Conservation (phyloP, 2,329 filamentous ascomycete species). For the Fusarium nanum region DNA sequence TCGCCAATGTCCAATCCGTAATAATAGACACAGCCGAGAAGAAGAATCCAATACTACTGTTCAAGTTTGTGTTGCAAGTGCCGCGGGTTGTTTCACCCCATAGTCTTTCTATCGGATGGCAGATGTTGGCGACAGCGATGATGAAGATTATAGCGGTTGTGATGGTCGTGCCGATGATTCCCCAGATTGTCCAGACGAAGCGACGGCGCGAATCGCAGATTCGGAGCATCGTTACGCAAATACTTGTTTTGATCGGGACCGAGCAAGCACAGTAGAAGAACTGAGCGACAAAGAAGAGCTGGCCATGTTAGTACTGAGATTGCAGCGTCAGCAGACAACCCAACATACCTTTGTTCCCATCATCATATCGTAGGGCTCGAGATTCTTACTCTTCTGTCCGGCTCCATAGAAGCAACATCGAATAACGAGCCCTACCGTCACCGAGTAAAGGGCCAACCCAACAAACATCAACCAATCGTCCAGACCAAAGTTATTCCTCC, state of each 20-base stretch:
- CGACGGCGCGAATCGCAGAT: conserved; percentile 38
- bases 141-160: conserved; percentile 37
- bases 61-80: conserved; percentile 28
- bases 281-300: conserved; percentile 41
- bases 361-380: conserved; percentile 3
- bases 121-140: conserved; percentile 39
- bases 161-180: conserved; percentile 19
- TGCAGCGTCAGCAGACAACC: fast-evolving
- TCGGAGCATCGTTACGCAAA: conserved; percentile 46
- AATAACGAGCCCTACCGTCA: conserved; percentile 35
- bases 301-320: not conserved
- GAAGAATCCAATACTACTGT: conserved; percentile 41
- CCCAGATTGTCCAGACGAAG: conserved; percentile 31
- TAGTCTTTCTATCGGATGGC: conserved; percentile 42
- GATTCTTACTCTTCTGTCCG: conserved; percentile 16
- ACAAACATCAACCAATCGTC: conserved; percentile 41
- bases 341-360: conserved; percentile 34
- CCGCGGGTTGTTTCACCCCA: conserved; percentile 38
- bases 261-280: conserved; percentile 38
- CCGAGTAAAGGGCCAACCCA: conserved; percentile 34
- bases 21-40: conserved; percentile 45
- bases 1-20: conserved; percentile 44
- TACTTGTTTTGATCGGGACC: conserved; percentile 45
- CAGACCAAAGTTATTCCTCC: conserved; percentile 32
- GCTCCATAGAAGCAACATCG: conserved; percentile 34